Evolutionary conservation across 1,284 basidiomycete genomes (phyloP).

Genomic region (Naganishia sp.): DNA sequence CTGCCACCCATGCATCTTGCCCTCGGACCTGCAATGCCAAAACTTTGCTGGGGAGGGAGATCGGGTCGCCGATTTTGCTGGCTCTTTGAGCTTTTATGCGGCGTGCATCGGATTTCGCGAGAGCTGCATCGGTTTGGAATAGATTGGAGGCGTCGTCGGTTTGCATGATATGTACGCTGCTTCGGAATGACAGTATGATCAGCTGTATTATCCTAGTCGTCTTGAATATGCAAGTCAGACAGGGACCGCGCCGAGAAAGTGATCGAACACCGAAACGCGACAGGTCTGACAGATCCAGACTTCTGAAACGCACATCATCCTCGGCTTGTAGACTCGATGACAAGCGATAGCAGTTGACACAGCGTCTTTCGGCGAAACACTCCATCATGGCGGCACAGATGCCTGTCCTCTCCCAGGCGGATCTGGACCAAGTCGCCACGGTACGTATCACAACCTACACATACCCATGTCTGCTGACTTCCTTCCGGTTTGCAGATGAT

Average conservation of each 20-base stretch:
- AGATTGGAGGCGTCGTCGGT: slow-evolving; percentile 58
- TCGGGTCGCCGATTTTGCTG: slow-evolving; percentile 72
- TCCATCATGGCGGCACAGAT: slow-evolving; percentile 25
- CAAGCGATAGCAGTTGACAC: too few species aligned
- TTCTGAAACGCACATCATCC: too few species aligned
- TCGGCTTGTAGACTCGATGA: too few species aligned
- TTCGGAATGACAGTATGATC: too few species aligned
- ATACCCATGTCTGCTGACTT: not conserved
- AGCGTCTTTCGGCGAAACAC: not conserved
- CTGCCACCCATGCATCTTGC: slow-evolving; percentile 76
- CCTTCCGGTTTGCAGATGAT: slow-evolving; percentile 26
- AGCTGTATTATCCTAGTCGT: too few species aligned
- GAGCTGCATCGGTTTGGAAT: slow-evolving; percentile 72
- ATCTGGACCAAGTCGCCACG: slow-evolving; percentile 32
- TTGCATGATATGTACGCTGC: slow-evolving; percentile 47
- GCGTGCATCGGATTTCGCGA: slow-evolving; percentile 66
- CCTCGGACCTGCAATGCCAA: slow-evolving; percentile 67
- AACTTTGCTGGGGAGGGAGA: slow-evolving; percentile 72
- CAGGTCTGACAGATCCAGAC: too few species aligned
- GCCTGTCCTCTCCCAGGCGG: slow-evolving; percentile 31
- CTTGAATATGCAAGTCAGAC: slow-evolving; percentile 1
- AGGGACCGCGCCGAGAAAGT: not conserved
- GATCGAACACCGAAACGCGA: not conserved
- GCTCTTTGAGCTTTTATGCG: slow-evolving; percentile 68
- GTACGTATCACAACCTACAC: slow-evolving; percentile 12